Evolutionary conservation across 176 grass and related monocot genomes (phyloP).

Genomic region (Cenchrus fungigraminus): DNA sequence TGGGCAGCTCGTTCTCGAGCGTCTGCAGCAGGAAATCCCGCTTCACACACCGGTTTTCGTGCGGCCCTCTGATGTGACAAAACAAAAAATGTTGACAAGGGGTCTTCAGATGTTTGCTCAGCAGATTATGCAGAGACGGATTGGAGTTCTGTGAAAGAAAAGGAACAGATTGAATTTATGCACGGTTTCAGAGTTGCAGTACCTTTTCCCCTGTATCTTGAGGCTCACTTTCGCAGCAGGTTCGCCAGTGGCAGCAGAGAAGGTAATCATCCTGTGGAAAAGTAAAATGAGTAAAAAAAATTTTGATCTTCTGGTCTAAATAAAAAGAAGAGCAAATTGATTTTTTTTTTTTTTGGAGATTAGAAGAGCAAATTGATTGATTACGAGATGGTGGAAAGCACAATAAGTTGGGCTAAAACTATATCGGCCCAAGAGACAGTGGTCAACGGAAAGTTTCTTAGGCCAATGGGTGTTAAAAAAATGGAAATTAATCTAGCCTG

Average conservation of each 20-base stretch:
- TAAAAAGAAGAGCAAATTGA: no score
- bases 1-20: conserved; percentile 58
- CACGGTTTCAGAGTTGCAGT: no score
- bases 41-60: conserved; percentile 64
- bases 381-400: no score
- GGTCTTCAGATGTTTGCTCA: neutral
- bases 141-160: no score
- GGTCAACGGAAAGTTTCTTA: no score
- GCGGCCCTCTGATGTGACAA: conserved; percentile 40
- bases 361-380: no score
- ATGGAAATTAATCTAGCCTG: neutral
- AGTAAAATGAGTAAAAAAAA: neutral
- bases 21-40: conserved; percentile 70
- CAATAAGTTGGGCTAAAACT: no score
- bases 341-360: no score
- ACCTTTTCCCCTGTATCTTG: conserved; percentile 52
- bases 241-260: conserved; percentile 53
- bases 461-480: neutral
- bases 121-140: neutral
- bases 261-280: conserved; percentile 29
- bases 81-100: neutral
- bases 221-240: conserved; percentile 43
- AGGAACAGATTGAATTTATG: no score
- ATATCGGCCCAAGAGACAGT: no score
- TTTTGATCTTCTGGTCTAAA: no score